A percentile compares a stretch with the other conserved stretches of the same genome.
These are phyloP conservation scores for Acanthochlamys bracteata DNA, from an alignment of 106 monocot species.

Conservation along the genomic window DNA sequence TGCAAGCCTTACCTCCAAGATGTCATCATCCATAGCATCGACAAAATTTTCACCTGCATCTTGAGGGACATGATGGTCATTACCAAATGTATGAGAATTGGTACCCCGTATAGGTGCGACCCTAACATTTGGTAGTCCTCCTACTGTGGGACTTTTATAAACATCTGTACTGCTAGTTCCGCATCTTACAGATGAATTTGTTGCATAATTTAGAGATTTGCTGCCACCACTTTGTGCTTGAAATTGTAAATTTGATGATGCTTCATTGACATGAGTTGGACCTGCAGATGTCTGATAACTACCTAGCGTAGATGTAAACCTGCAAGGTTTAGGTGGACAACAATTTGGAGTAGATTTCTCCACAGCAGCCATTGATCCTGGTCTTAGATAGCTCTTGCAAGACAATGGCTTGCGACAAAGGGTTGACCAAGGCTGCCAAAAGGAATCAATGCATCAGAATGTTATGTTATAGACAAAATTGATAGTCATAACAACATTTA, in stretches of 20 bases:
- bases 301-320: constrained; percentile 12
- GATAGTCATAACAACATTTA: no score
- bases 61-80: constrained; percentile 2
- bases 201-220: constrained; percentile 7
- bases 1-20: constrained; percentile 42
- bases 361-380: constrained; percentile 49
- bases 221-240: not conserved
- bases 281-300: constrained; percentile 6
- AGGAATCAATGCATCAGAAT: not conserved
- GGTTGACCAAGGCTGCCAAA: constrained; percentile 72
- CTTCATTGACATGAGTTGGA: constrained; percentile 13
- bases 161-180: constrained; percentile 10
- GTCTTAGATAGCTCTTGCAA: constrained; percentile 50
- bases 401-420: constrained; percentile 35
- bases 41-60: constrained; percentile 18
- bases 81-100: constrained; percentile 11
- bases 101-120: constrained; percentile 7
- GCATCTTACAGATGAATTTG: constrained; percentile 7
- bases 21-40: constrained; percentile 59
- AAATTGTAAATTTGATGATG: constrained; percentile 1
- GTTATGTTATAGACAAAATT: not conserved
- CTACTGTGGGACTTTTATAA: constrained; percentile 10
- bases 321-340: constrained; percentile 4
- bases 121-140: constrained; percentile 12
- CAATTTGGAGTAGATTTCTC: constrained; percentile 9